Evolutionary conservation across 495 filamentous ascomycete genomes (phyloP).

Genomic region (Penicillium coprophilum): DNA sequence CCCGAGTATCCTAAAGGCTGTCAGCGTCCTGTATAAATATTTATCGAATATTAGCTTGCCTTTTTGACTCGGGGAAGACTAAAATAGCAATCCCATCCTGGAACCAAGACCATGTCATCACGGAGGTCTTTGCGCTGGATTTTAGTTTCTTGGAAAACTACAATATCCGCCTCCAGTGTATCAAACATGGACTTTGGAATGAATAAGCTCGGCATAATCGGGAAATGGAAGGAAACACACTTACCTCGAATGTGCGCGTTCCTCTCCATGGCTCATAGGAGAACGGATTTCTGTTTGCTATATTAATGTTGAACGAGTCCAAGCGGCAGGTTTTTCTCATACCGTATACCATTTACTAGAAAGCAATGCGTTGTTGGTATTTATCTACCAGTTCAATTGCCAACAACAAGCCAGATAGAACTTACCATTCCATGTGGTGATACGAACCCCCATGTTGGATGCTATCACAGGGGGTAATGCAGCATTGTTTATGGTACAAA

Average conservation of each 20-base stretch:
- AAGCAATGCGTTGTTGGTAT: constrained; percentile 12
- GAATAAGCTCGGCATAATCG: background rate
- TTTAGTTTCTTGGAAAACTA: constrained; percentile 94
- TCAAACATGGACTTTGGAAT: constrained; percentile 79
- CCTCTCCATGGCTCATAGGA: constrained; percentile 93
- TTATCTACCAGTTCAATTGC: background rate
- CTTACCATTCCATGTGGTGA: constrained; percentile 90
- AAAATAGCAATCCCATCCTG: constrained; percentile 96
- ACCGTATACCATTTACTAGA: constrained; percentile 92
- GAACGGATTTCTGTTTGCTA: constrained; percentile 74
- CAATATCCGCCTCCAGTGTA: constrained; percentile 87
- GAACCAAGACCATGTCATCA: constrained; percentile 94
- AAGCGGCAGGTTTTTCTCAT: constrained; percentile 19
- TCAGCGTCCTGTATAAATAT: constrained; percentile 3
- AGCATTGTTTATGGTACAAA: constrained; percentile 20
- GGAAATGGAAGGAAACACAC: constrained; percentile 6
- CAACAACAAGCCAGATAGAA: constrained; percentile 5
- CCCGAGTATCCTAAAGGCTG: constrained; percentile 79
- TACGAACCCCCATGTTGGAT: constrained; percentile 66
- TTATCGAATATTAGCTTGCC: constrained; percentile 41
- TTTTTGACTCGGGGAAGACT: constrained; percentile 88
- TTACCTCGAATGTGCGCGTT: constrained; percentile 76
- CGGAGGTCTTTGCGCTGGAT: constrained; percentile 91
- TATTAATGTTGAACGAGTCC: background rate
- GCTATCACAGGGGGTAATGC: background rate